Percentiles rank a stretch among this genome's conserved stretches.
phyloP scores from a whole-genome alignment of 306 rosid species.

The Cucurbita argyrosperma region DNA sequence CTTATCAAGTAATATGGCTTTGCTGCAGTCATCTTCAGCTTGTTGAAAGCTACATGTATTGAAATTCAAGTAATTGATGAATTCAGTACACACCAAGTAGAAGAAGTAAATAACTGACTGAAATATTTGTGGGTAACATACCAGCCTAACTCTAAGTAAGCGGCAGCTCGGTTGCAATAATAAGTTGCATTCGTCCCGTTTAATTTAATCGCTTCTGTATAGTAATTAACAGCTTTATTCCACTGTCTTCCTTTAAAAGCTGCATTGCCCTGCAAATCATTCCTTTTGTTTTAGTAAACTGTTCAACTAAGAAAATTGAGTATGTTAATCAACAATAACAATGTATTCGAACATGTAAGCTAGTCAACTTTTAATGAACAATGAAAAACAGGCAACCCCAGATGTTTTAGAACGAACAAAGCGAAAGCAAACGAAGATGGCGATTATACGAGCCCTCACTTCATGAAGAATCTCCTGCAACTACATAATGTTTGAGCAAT shows the following conservation, averaged over 20 bases:
- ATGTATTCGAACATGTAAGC: not conserved
- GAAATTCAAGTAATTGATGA: not conserved
- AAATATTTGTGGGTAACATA: conserved; percentile 16
- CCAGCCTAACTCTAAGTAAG: conserved; percentile 72
- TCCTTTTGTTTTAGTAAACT: not conserved
- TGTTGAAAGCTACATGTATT: conserved; percentile 60
- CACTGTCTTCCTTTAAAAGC: conserved; percentile 65
- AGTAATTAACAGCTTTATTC: conserved; percentile 63
- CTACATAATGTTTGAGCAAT: not conserved
- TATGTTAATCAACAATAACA: not conserved
- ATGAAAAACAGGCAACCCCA: not conserved
- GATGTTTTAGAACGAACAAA: not conserved
- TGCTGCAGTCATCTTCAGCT: conserved; percentile 81
- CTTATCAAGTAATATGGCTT: conserved; percentile 60
- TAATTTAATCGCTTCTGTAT: conserved; percentile 62
- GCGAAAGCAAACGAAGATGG: not conserved
- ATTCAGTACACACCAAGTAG: conserved; percentile 3
- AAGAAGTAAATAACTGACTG: conserved; percentile 2
- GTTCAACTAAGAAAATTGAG: not conserved
- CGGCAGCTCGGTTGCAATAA: conserved; percentile 83
- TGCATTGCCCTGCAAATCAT: conserved; percentile 62
- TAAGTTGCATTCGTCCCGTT: conserved; percentile 45
- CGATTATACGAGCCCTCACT: not conserved
- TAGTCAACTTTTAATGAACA: not conserved
- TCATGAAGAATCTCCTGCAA: not conserved